Conservation (phyloP, 345 rosid genomes). For the Raphanus raphanistrum region DNA sequence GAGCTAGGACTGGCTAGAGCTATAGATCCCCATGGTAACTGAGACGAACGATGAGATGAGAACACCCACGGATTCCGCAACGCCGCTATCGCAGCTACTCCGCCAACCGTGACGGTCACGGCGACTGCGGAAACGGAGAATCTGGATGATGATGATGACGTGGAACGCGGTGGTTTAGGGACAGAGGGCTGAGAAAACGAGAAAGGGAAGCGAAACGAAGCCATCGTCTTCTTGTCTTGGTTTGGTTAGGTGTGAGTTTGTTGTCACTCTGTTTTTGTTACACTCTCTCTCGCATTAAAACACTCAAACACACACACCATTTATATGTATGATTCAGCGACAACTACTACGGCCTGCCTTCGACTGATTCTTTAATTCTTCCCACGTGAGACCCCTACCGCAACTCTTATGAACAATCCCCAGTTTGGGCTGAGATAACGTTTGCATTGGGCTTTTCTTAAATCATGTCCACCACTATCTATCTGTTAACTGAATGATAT, state of each 20-base stretch:
- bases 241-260: not conserved
- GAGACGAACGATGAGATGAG: conserved; percentile 39
- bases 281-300: not conserved
- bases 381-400: not conserved
- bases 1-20: conserved; percentile 60
- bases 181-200: conserved; percentile 67
- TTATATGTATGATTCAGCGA: not conserved
- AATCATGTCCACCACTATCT: not conserved
- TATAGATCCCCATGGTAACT: conserved; percentile 57
- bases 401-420: not conserved
- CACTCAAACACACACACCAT: conserved; percentile 20
- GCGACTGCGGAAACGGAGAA: conserved; percentile 42
- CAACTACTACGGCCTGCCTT: not conserved
- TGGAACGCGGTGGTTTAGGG: conserved; percentile 25
- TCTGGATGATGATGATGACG: conserved; percentile 23
- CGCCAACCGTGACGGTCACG: conserved; percentile 40
- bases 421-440: not conserved
- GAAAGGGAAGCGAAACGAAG: conserved; percentile 79
- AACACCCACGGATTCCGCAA: conserved; percentile 41
- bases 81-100: conserved; percentile 47
- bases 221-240: conserved; percentile 43
- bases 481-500: not conserved
- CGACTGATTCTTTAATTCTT: not conserved
- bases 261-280: not conserved
- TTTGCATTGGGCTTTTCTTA: not conserved